Base-by-base conservation (phyloP, 108 stramenopile species). In the Cyclostephanos invisitatus region DNA sequence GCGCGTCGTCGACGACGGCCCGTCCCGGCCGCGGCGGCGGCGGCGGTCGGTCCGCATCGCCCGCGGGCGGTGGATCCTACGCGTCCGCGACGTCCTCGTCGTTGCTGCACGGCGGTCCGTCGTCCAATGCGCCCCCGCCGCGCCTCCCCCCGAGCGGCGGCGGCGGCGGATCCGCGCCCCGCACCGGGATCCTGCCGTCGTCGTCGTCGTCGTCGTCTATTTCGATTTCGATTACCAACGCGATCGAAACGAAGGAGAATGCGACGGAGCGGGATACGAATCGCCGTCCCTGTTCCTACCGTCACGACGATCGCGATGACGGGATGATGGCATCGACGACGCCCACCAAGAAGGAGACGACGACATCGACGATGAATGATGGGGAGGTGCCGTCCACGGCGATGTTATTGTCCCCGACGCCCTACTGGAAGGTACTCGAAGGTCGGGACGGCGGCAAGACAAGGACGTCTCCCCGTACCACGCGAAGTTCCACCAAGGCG, bases 371-470 rank as follows among this genome's bases (percentile, higher is more conserved):
- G 24, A 53, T 53, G 51, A 53, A 53, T 7, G 20, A 0, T 0
- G 17, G 20, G 51, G 51, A 2, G 51, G 51, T 0, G 51, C 22
- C 51, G 24, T 1, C 51, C 20, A 3, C 25, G 27, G 55, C 55
- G 27, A 27, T 27, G 0, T 2, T 56, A 24, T 2, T 54, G 2
- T 77, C 76, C 14, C 88, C 88, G 38, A 89, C 86, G 21, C 88
- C 88, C n/a, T 89, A 89, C 64, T 86, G 83, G 80, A 85, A 85
- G 76, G 78, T 87, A 20, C 75, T 77, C 54, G 76, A 75, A 25
- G 83, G 77, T 44, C 80, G 86, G 35, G 83, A 85, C 24, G 83
- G 73, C n/a, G 55, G 21, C 27, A 15, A 3, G 14, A 24, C 35
- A 2, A 66, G 64, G 15, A 55, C 58, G 24, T 86, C 88, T 4